Conservation (phyloP, 139 green algal species). For the Monoraphidium neglectum region DNA sequence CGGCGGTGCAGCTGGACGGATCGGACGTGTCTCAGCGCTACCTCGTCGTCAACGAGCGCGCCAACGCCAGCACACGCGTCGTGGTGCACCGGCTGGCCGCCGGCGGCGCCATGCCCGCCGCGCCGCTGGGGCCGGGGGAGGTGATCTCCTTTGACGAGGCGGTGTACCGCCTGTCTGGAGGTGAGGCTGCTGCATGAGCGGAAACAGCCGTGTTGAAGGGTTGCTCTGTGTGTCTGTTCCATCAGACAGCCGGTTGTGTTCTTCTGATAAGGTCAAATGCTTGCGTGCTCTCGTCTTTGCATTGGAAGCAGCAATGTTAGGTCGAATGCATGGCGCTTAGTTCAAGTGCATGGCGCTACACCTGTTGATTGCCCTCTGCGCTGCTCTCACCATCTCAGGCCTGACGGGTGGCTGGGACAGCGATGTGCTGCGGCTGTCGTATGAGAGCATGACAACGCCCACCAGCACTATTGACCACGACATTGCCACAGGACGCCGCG, state of each 20-base stretch:
- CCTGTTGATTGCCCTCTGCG: too few species aligned
- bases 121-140: slow-evolving; percentile 33
- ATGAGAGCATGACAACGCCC: slow-evolving; percentile 79
- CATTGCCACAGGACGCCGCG: slow-evolving; percentile 60
- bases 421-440: slow-evolving; percentile 67
- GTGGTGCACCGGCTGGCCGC: too few species aligned
- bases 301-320: too few species aligned
- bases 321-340: too few species aligned
- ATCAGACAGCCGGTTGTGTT: too few species aligned
- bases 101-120: slow-evolving; percentile 11
- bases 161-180: slow-evolving; percentile 58
- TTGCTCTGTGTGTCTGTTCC: too few species aligned
- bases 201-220: too few species aligned
- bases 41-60: slow-evolving; percentile 41
- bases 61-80: neutral
- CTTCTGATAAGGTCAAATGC: too few species aligned
- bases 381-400: too few species aligned
- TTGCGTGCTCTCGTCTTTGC: too few species aligned
- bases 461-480: slow-evolving; percentile 74
- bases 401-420: slow-evolving; percentile 72
- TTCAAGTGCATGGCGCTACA: too few species aligned
- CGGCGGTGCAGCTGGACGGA: slow-evolving; percentile 81
- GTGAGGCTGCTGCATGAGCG: slow-evolving; percentile 5
- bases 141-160: slow-evolving; percentile 70
- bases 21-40: slow-evolving; percentile 44